Evolutionary conservation across 345 rosid genomes (phyloP).

Genomic region (Fremontodendron californicum): DNA sequence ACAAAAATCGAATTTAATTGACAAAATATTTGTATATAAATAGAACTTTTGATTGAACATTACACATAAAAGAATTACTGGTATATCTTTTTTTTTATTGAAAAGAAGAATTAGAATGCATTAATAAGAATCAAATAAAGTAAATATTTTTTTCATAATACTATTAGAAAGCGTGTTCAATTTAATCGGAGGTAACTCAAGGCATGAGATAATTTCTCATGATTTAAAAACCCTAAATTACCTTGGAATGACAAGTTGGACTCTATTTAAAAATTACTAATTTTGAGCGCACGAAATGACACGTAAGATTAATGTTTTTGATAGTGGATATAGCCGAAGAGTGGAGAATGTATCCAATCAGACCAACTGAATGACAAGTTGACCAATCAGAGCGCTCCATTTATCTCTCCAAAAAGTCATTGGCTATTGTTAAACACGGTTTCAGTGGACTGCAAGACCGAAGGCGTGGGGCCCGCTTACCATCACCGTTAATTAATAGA

Average conservation of each 20-base stretch:
- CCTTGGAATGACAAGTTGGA: constrained; percentile 13
- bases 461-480: constrained; percentile 15
- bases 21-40: no score
- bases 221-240: not conserved
- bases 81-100: no score
- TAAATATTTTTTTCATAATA: not conserved
- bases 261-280: not conserved
- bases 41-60: no score
- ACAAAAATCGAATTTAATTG: no score
- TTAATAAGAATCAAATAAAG: not conserved
- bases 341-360: constrained; percentile 11
- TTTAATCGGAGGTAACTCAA: not conserved
- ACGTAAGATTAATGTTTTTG: constrained; percentile 4
- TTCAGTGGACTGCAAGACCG: not conserved
- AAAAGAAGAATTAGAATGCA: no score
- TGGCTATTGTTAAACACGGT: not conserved
- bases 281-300: not conserved
- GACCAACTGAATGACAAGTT: constrained; percentile 9
- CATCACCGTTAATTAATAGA: constrained; percentile 9
- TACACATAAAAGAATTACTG: no score
- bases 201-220: not conserved
- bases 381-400: not conserved
- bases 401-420: not conserved
- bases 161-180: not conserved
- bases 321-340: not conserved